Base-by-base conservation (phyloP, 352 stramenopile genomes). In the Bremia lactucae region DNA sequence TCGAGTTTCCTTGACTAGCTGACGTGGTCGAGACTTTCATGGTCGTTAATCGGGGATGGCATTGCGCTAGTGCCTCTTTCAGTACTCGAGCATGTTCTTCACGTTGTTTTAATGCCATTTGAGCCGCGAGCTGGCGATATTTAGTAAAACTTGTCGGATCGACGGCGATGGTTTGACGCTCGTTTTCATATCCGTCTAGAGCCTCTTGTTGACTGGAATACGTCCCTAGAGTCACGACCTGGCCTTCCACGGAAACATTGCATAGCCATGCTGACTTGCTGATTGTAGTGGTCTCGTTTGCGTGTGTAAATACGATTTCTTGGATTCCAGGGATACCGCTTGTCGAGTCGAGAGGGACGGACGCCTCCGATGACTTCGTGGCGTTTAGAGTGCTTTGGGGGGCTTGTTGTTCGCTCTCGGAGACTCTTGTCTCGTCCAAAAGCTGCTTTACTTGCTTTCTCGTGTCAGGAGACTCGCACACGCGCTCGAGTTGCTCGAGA, bases 171-270 rank as follows among this genome's bases (percentile, higher is more conserved):
- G 49, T 45, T 8, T 52, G 50, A 3, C 62, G 52, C 35, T 67
- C 55, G 36, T 61, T n/a, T 6, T 69, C 52, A 35, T 87, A 87
- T 6, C 49, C 57, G n/a, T 63, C 26, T 10, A 71, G 40, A 6
- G 72, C 69, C 16, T 65, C 57, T 22, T 70, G 55, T 34, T 46
- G 52, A 20, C 63, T 72, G 13, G 54, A 39, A 23, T 44, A 63
- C 10, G 43, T 46, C 6, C 60, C 65, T 11, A 79, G 57, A n/a
- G 64, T 67, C 38, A 75, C 53, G 31, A 56, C 42, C 14, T 68
- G 51, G 11, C 66, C 55, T 7, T 52, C 42, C 36, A 85, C 21
- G 24, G 67, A 65, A 31, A 87, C 18, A 49, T 78, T 83, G 24
- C 57, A 77, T 4, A 62, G 54, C 75, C 72, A 87, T 7, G 28